Percentiles rank a stretch among this genome's conserved stretches.
phyloP scores from a whole-genome alignment of 164 flowering plant species.

The Dillenia suffruticosa region DNA sequence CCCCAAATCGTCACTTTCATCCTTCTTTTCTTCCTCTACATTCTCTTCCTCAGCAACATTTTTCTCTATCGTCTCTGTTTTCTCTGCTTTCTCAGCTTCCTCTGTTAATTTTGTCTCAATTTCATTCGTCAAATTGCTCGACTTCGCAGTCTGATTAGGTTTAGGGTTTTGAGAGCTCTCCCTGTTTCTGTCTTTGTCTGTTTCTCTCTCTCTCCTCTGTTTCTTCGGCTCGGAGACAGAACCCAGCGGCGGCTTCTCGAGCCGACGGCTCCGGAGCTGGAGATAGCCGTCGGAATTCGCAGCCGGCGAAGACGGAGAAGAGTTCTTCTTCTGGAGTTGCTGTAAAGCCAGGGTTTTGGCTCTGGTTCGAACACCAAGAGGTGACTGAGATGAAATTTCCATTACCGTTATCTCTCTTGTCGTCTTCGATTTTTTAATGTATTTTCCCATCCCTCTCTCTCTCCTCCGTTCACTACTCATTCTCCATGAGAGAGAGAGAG shows the following conservation, averaged over 20 bases:
- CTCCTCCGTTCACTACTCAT: background rate
- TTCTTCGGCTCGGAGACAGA: conserved; percentile 8
- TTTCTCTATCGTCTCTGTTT: conserved; percentile 15
- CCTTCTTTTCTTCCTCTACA: no score
- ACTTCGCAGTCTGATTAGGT: conserved; percentile 16
- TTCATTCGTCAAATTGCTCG: conserved; percentile 1
- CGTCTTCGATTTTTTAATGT: conserved; percentile 66
- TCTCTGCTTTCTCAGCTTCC: conserved; percentile 5
- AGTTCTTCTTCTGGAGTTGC: conserved; percentile 18
- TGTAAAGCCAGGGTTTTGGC: conserved; percentile 81
- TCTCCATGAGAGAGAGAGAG: background rate
- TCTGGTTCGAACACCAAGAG: conserved; percentile 68
- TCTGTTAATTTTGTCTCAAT: no score
- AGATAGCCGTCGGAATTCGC: conserved; percentile 30
- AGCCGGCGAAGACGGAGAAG: background rate
- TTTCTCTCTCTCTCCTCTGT: background rate
- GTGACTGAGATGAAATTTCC: conserved; percentile 42
- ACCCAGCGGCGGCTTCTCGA: conserved; percentile 36
- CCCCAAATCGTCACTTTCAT: conserved; percentile 16
- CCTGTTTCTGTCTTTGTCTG: background rate
- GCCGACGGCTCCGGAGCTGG: conserved; percentile 76
- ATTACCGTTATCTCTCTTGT: conserved; percentile 51
- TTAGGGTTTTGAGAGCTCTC: conserved; percentile 18
- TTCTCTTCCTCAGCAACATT: conserved; percentile 2
- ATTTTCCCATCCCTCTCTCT: conserved; percentile 55